Conservation (phyloP, 2,329 filamentous ascomycete species). For the Fusarium redolens region DNA sequence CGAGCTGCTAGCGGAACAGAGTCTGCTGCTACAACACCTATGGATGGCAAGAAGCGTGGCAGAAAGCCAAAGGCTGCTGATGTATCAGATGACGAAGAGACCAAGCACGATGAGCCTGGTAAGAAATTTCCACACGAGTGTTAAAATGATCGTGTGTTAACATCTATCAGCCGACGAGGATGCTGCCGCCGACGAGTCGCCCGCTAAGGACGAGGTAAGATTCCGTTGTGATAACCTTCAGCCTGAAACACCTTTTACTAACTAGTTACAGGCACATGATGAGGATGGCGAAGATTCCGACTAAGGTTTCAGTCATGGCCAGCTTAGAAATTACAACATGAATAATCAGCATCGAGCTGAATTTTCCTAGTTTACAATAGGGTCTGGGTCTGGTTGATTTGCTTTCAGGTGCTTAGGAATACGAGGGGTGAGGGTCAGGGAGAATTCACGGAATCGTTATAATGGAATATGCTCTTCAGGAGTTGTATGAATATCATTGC, state of each 20-base stretch:
- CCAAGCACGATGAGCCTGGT: neutral
- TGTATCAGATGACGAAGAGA: constrained; percentile 26
- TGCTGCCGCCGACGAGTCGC: constrained; percentile 15
- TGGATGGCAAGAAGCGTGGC: constrained; percentile 42
- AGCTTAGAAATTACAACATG: neutral
- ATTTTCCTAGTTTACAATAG: constrained; percentile 5
- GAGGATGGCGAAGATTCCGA: constrained; percentile 37
- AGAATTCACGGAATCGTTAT: constrained; percentile 2
- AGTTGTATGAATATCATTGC: constrained; percentile 28
- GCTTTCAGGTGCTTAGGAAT: constrained; percentile 2
- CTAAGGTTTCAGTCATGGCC: neutral
- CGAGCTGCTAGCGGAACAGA: constrained; percentile 38
- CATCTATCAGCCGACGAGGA: constrained; percentile 28
- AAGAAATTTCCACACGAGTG: neutral
- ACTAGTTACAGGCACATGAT: constrained; percentile 40
- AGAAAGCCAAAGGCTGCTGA: constrained; percentile 44
- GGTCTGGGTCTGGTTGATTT: constrained; percentile 4
- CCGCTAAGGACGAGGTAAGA: constrained; percentile 44
- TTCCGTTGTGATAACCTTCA: constrained; percentile 39
- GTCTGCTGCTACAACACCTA: constrained; percentile 28
- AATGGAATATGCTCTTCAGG: constrained; percentile 15
- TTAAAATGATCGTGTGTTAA: constrained; percentile 1
- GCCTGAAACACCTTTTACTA: constrained; percentile 44
- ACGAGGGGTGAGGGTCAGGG: neutral
- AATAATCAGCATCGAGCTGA: neutral